phyloP scores from a whole-genome alignment of 108 stramenopile genomes.

The Cyclotella atomus region DNA sequence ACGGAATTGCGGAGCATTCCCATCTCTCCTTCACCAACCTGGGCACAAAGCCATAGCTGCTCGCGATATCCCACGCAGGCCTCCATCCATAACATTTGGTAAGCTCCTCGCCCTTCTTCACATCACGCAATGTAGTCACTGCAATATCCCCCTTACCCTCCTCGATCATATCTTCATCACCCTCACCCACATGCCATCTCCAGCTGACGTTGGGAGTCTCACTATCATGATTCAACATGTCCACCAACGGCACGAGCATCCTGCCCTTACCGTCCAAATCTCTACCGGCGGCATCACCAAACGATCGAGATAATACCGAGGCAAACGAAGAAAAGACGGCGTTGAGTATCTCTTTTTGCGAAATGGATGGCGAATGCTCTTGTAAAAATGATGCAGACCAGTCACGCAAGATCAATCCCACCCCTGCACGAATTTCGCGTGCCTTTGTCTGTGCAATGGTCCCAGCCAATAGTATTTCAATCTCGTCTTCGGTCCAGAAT shows the following conservation, averaged over 20 bases:
- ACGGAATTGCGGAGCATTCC: conserved; percentile 47
- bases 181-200: conserved; percentile 40
- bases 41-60: conserved; percentile 46
- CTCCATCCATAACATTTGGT: conserved; percentile 50
- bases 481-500: conserved; percentile 48
- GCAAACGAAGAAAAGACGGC: conserved; percentile 45
- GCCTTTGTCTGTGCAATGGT: conserved; percentile 51
- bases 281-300: conserved; percentile 40
- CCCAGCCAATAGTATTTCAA: conserved; percentile 32
- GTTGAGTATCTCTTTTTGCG: conserved; percentile 33
- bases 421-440: conserved; percentile 40
- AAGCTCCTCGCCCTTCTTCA: conserved; percentile 45
- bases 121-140: conserved; percentile 31
- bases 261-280: conserved; percentile 43
- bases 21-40: conserved; percentile 30
- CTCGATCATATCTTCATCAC: conserved; percentile 18
- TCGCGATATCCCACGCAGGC: conserved; percentile 49
- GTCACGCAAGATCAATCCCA: conserved; percentile 38
- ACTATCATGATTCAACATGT: conserved; percentile 53
- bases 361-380: conserved; percentile 26
- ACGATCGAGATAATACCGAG: conserved; percentile 42
- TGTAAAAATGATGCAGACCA: conserved; percentile 42
- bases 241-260: conserved; percentile 49
- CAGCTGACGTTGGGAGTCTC: conserved; percentile 49
- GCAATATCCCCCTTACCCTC: conserved; percentile 42